Percentiles rank a stretch among this genome's conserved stretches.
Conservation (phyloP, 2,329 filamentous ascomycete genomes). For the Didymosphaeria variabile region DNA sequence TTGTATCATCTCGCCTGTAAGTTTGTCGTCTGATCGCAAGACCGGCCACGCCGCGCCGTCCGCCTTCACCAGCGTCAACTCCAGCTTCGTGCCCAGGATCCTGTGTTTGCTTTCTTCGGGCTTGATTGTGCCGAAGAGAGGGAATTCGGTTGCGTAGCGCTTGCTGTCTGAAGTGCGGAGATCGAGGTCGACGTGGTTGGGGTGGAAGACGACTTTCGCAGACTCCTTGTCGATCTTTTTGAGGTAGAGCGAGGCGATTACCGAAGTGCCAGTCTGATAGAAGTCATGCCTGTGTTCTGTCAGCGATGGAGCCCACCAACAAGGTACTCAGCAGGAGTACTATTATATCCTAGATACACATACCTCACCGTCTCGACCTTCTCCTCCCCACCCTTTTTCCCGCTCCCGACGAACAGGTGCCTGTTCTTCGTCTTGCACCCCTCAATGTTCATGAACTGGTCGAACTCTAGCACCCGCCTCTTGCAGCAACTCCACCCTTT, state of each 20-base stretch:
- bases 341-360: too few species aligned
- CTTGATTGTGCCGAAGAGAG: slow-evolving; percentile 81
- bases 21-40: slow-evolving; percentile 77
- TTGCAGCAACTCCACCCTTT: slow-evolving; percentile 99
- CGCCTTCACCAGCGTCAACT: slow-evolving; percentile 76
- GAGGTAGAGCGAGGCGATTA: slow-evolving; percentile 92
- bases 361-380: slow-evolving; percentile 80
- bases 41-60: slow-evolving; percentile 86
- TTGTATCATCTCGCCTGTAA: slow-evolving; percentile 84
- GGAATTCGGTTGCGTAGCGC: slow-evolving; percentile 77
- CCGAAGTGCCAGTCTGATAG: slow-evolving; percentile 86
- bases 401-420: slow-evolving; percentile 86
- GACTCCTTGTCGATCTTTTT: slow-evolving; percentile 93
- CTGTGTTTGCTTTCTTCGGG: slow-evolving; percentile 78
- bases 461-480: slow-evolving; percentile 91
- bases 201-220: slow-evolving; percentile 75
- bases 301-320: slow-evolving; percentile 16
- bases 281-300: slow-evolving; percentile 77
- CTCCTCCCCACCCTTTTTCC: slow-evolving; percentile 74
- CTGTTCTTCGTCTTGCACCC: slow-evolving; percentile 84
- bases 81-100: slow-evolving; percentile 88
- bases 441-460: slow-evolving; percentile 95
- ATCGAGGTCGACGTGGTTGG: slow-evolving; percentile 74
- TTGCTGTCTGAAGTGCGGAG: slow-evolving; percentile 88
- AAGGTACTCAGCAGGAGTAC: neutral